phyloP scores from a whole-genome alignment of 768 basidiomycete genomes.

The Amanita polypyramis region DNA sequence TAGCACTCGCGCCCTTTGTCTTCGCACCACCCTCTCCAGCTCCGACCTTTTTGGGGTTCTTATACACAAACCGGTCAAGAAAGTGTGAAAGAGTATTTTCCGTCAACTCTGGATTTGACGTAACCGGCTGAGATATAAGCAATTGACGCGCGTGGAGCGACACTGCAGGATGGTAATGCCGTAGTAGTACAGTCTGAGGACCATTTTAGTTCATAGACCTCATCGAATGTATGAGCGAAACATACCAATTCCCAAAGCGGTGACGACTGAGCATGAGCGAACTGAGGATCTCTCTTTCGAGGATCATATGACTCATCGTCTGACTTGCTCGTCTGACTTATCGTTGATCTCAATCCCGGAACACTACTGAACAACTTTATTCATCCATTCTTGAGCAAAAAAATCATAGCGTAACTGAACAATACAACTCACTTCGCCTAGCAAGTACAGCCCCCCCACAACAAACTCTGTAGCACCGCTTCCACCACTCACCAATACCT shows the following conservation, averaged over 20 bases:
- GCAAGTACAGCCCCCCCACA: conserved; percentile 76
- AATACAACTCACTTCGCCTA: conserved; percentile 63
- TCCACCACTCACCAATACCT: conserved; percentile 62
- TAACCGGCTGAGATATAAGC: conserved; percentile 58
- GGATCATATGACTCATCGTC: conserved; percentile 59
- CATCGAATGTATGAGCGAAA: conserved; percentile 5
- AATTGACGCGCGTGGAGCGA: conserved; percentile 82
- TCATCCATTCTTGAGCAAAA: conserved; percentile 2
- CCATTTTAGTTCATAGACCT: neutral
- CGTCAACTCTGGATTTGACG: conserved; percentile 79
- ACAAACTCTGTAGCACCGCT: conserved; percentile 78
- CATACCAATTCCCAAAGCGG: conserved; percentile 89
- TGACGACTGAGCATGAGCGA: conserved; percentile 65
- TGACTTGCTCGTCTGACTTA: conserved; percentile 19
- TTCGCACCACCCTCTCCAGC: conserved; percentile 22
- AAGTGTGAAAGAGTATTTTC: conserved; percentile 92
- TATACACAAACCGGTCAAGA: conserved; percentile 94
- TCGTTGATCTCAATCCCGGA: conserved; percentile 29
- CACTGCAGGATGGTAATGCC: conserved; percentile 88
- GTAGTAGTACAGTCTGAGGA: conserved; percentile 59
- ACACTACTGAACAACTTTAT: conserved; percentile 30
- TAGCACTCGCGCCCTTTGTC: conserved; percentile 75
- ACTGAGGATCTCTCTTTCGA: conserved; percentile 83
- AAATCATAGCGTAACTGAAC: neutral
- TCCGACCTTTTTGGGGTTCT: conserved; percentile 76